Base-by-base conservation (phyloP, 1,139 yeast genomes). In the Saccharomyces uvarum region DNA sequence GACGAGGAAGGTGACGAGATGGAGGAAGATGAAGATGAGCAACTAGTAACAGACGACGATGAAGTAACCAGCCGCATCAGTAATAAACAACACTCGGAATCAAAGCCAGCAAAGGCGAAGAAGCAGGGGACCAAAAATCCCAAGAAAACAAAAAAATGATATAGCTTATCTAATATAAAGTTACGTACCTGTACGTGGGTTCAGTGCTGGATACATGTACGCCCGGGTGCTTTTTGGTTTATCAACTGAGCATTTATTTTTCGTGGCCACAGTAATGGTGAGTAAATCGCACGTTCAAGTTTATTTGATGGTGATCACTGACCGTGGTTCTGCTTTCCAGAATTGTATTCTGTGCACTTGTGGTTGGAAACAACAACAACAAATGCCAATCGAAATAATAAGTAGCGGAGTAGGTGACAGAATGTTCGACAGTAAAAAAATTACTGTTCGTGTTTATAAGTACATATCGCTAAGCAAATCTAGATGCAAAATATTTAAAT, bases 1-100 rank as follows among this genome's bases (percentile, higher is more conserved):
- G 62, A 73, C 58, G 67, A 64, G 47, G 67, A 64, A 4, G 69
- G 64, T 11, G 72, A 67, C 47, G 74, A 63, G 4, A 76, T 70
- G 14, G 70, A 67, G 19, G 68, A 65, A 4, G 59, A 56, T 4
- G 61, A 60, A 8, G 63, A 58, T 14, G 63, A 60, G 14, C 55
- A 51, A 3, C 60, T 59, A n/a, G 55, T 54, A 11, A 41, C 42
- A 14, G 63, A 56, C 11, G 62, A 55, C 6, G 58, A 53, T 14
- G 59, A 51, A 8, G 53, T 46, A 14, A 51, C 33, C 29, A 46
- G 50, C 14, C 44, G 46, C 19, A 50, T 11, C 24, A 54, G 48
- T 8, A 32, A 31, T 13, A 51, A 44, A 16, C 48, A 49, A 24
- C 48, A 48, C 13, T 38, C 29, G 1, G 51, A 51, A 26, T 27